phyloP scores from a whole-genome alignment of 305 asterid genomes.

The Fraxinus xanthoxyloides region DNA sequence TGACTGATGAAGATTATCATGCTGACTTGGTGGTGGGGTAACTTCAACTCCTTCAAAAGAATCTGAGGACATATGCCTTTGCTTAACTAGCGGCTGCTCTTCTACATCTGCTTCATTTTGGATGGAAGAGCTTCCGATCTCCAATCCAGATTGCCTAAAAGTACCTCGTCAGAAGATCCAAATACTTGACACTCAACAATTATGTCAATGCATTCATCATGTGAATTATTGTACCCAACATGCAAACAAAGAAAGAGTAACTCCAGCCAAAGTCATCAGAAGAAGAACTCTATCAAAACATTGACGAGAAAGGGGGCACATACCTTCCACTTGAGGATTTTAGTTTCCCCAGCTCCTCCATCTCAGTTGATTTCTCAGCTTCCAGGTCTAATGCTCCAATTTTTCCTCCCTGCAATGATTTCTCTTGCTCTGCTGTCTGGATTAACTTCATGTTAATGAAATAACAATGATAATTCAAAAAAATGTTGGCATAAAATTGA shows the following conservation, averaged over 20 bases:
- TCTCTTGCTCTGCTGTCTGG: conserved; percentile 78
- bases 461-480: conserved; percentile 10
- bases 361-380: conserved; percentile 38
- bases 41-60: conserved; percentile 56
- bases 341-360: conserved; percentile 42
- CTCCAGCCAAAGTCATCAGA: not conserved
- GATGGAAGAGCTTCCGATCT: conserved; percentile 62
- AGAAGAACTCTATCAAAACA: conserved; percentile 1
- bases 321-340: conserved; percentile 65
- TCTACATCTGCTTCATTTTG: conserved; percentile 62
- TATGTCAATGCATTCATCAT: not conserved
- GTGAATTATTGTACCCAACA: not conserved
- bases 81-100: conserved; percentile 66
- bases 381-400: conserved; percentile 44
- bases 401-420: conserved; percentile 39
- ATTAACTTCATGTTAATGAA: conserved; percentile 33
- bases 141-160: conserved; percentile 58
- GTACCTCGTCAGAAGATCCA: conserved; percentile 20
- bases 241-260: not conserved
- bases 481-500: not conserved
- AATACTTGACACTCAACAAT: not conserved
- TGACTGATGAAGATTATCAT: conserved; percentile 33
- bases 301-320: conserved; percentile 10
- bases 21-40: conserved; percentile 58
- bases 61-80: conserved; percentile 55